Evolutionary conservation across 1,139 yeast genomes (phyloP).

Genomic region (Taphrina sp.): DNA sequence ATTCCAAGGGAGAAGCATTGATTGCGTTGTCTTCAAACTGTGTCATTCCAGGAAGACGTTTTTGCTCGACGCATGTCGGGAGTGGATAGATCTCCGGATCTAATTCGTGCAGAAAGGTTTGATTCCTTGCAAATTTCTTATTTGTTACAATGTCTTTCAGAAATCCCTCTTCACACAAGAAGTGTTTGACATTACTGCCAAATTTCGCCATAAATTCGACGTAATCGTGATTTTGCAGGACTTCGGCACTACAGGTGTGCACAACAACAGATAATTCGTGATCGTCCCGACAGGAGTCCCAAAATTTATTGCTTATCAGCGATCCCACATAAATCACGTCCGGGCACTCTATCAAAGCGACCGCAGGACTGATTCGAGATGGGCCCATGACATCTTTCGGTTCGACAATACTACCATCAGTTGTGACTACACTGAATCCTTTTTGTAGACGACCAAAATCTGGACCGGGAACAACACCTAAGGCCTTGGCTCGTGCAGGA

Average conservation of each 20-base stretch:
- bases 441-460: constrained; percentile 32
- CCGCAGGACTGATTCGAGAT: constrained; percentile 56
- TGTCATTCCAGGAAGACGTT: background rate
- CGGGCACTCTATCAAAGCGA: constrained; percentile 76
- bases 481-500: constrained; percentile 59
- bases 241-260: constrained; percentile 39
- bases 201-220: constrained; percentile 27
- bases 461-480: constrained; percentile 70
- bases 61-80: background rate
- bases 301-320: constrained; percentile 34
- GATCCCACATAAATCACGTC: constrained; percentile 50
- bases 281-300: constrained; percentile 38
- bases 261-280: constrained; percentile 40
- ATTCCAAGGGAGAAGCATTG: constrained; percentile 4
- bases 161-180: background rate
- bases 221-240: constrained; percentile 22
- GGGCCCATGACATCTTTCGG: constrained; percentile 76
- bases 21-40: background rate
- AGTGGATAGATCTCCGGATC: constrained; percentile 1
- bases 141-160: background rate
- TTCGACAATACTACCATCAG: constrained; percentile 56
- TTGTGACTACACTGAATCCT: constrained; percentile 53
- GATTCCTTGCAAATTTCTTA: background rate
- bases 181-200: constrained; percentile 11
- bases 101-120: background rate